These are phyloP conservation scores for Jatropha podagrica DNA, from an alignment of 441 rosid genomes.

Conservation along the genomic window DNA sequence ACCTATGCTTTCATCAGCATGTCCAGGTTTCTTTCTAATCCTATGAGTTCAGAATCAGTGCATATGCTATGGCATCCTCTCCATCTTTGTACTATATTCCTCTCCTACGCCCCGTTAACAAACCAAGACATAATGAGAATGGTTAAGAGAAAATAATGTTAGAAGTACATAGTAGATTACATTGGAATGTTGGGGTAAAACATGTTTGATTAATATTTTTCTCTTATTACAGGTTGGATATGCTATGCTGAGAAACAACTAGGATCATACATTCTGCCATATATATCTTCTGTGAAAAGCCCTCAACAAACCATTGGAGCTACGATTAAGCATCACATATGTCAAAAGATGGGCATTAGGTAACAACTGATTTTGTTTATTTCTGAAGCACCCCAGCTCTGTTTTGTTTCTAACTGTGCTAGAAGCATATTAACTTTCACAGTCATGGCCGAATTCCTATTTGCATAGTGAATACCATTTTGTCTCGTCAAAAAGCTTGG, in stretches of 20 bases:
- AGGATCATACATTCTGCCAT: conserved; percentile 83
- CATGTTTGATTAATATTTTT: conserved; percentile 12
- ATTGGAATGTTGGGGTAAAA: not conserved
- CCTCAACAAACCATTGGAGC: conserved; percentile 94
- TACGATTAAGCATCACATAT: conserved; percentile 64
- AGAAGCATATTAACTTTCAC: not conserved
- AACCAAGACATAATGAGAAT: not conserved
- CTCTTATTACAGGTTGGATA: conserved; percentile 77
- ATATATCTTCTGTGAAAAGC: conserved; percentile 88
- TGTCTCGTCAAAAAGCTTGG: too few species aligned
- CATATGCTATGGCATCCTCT: not conserved
- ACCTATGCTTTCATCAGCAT: conserved; percentile 89
- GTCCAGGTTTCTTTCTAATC: conserved; percentile 64
- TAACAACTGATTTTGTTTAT: conserved; percentile 21
- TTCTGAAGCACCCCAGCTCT: not conserved
- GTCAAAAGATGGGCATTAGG: conserved; percentile 75
- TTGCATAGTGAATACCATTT: not conserved
- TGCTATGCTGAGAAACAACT: conserved; percentile 95
- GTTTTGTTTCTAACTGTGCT: not conserved
- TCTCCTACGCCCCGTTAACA: not conserved
- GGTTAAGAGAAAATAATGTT: not conserved
- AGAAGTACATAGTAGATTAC: too few species aligned
- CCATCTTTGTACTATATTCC: too few species aligned
- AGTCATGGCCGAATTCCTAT: not conserved
- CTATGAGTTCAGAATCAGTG: not conserved